Base-by-base conservation (phyloP, 768 basidiomycete species). In the Rhodotorula kratochvilovae region DNA sequence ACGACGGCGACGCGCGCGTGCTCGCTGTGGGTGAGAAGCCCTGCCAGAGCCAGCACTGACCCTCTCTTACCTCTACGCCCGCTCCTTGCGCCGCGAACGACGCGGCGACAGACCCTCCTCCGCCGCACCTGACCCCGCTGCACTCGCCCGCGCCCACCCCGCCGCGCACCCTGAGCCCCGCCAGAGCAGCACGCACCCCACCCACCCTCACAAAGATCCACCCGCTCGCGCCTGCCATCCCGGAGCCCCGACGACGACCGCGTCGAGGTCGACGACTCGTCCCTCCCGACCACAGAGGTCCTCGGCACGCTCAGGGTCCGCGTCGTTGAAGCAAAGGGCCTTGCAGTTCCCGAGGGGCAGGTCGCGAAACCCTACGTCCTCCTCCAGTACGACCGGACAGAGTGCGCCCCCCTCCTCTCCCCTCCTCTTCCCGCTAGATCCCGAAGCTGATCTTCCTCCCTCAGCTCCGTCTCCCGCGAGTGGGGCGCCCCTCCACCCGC, bases 241-340 rank as follows among this genome's bases (percentile, higher is more conserved):
- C 42, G n/a, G 12, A 21, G 7, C 27, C 25, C 25, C 11, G 36
- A 35, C 13, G 55, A 36, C 35, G 27, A 29, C 6, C 35, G 4
- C 16, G 27, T 25, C 16, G 5, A 31, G 13, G 29, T 13, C 12
- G 29, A 54, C n/a, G 25, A 51, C 29, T 55, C 62, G 21, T 43
- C 54, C n/a, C 54, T 71, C 56, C 58, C 45, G 11, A 48, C 58
- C 33, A 71, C 70, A 8, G 65, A 67, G 33, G 7, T 70, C 23
- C 27, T 74, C 39, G 83, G 82, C 27, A 91, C 92, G 81, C 88
- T 98, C 61, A 90, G 90, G 77, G 89, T 98, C 81, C 94, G 94
- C 80, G 87, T 98, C 78, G 91, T 98, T 80, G 89, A 90, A 75
- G 94, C 90, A 23, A 86, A 90, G 61, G 86, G 85, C 5, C 88